A percentile compares a stretch with the other conserved stretches of the same genome.
Evolutionary conservation across 495 filamentous ascomycete genomes (phyloP).

Genomic region (Aspergillus olivimuriae): DNA sequence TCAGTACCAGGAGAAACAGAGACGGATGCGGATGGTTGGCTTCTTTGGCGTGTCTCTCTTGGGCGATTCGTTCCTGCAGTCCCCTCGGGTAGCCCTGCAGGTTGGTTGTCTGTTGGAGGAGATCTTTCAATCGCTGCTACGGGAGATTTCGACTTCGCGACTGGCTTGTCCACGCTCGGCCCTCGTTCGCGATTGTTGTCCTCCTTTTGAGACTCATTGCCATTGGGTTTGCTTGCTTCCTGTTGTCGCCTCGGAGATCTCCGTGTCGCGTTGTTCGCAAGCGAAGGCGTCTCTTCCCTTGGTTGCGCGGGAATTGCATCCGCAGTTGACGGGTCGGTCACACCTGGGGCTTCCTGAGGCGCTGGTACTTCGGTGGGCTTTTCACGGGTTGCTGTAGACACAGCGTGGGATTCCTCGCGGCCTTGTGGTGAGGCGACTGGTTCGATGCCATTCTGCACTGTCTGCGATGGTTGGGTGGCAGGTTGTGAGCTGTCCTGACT

Average conservation of each 20-base stretch:
- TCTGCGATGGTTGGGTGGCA: neutral
- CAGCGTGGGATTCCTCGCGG: no score
- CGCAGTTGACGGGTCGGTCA: no score
- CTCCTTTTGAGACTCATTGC: slow-evolving; percentile 4
- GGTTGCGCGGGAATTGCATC: neutral
- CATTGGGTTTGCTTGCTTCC: slow-evolving; percentile 5
- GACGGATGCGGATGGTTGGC: neutral
- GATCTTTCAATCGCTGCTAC: neutral
- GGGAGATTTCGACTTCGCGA: neutral
- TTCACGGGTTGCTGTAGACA: no score
- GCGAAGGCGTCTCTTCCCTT: neutral
- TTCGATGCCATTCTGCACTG: neutral
- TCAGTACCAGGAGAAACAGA: neutral
- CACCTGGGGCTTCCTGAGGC: no score
- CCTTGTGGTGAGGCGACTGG: neutral
- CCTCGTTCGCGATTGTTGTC: slow-evolving; percentile 9
- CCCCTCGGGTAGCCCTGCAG: neutral
- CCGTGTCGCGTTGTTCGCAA: neutral
- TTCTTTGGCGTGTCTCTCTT: neutral
- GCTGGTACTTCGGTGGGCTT: neutral
- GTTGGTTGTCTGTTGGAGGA: neutral
- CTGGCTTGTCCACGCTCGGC: slow-evolving; percentile 1
- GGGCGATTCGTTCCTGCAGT: neutral
- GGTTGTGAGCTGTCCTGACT: neutral
- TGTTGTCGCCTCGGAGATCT: neutral